These are phyloP conservation scores for Trichosporon sp. DNA, from an alignment of 1,284 basidiomycete species.

Conservation along the genomic window DNA sequence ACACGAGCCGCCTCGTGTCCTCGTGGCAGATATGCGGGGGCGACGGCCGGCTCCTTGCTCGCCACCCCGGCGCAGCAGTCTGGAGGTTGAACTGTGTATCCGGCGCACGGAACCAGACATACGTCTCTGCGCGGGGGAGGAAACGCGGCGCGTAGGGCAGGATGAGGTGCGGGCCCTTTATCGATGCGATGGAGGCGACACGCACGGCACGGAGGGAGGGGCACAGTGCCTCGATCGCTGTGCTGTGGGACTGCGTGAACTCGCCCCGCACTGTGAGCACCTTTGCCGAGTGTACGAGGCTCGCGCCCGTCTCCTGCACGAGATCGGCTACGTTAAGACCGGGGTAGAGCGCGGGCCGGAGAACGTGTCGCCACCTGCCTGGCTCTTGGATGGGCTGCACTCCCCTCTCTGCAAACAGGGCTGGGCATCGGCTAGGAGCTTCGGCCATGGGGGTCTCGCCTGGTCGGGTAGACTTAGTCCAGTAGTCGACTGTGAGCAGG, in stretches of 20 bases:
- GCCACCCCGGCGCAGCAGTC: neutral
- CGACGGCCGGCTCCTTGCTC: neutral
- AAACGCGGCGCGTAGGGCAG: neutral
- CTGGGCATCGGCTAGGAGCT: too few species aligned
- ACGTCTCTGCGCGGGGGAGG: neutral
- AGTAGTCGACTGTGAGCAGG: neutral
- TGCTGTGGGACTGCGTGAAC: neutral
- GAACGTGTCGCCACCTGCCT: neutral
- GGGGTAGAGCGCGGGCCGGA: neutral
- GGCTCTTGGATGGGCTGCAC: neutral
- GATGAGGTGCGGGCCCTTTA: neutral
- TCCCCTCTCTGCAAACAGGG: too few species aligned
- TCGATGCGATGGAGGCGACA: neutral
- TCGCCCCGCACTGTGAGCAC: neutral
- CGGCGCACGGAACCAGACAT: neutral
- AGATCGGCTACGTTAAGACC: neutral
- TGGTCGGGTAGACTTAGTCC: too few species aligned
- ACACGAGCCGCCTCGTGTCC: neutral
- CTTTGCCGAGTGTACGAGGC: neutral
- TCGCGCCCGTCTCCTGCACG: neutral
- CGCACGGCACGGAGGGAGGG: neutral
- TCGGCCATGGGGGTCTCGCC: too few species aligned
- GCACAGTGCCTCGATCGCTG: neutral
- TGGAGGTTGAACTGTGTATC: neutral
- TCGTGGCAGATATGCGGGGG: neutral